Percentiles rank a stretch among this genome's conserved stretches.
phyloP scores from a whole-genome alignment of 345 rosid species.

The Syzygium jambos region DNA sequence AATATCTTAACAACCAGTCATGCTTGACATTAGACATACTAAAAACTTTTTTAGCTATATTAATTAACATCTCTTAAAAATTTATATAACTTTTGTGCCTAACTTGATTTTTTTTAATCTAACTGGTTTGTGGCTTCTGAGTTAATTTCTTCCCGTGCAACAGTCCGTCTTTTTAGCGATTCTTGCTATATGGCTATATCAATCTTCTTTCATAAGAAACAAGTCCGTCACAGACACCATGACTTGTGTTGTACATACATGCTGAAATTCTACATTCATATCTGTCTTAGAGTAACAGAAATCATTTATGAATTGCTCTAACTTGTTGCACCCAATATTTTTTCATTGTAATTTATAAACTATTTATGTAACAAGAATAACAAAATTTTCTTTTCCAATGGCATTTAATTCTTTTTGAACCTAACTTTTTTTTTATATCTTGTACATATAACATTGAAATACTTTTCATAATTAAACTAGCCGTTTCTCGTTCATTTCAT shows the following conservation, averaged over 20 bases:
- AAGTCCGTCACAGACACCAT: background rate
- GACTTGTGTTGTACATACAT: background rate
- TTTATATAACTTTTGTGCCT: background rate
- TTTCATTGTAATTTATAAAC: background rate
- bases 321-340: background rate
- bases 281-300: background rate
- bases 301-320: background rate
- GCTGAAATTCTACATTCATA: background rate
- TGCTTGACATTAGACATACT: background rate
- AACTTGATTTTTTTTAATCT: background rate
- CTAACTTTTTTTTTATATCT: background rate
- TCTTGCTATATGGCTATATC: background rate
- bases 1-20: background rate
- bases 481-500: background rate
- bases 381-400: background rate
- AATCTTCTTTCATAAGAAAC: background rate
- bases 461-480: background rate
- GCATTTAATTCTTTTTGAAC: background rate
- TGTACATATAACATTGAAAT: background rate
- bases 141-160: background rate
- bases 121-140: background rate
- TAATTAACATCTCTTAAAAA: background rate
- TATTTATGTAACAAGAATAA: background rate
- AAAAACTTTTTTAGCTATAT: background rate
- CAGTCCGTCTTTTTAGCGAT: background rate